Percentiles rank a stretch among this genome's conserved stretches.
phyloP scores from a whole-genome alignment of 176 grass and related monocot genomes.

The Musa schizocarpa region DNA sequence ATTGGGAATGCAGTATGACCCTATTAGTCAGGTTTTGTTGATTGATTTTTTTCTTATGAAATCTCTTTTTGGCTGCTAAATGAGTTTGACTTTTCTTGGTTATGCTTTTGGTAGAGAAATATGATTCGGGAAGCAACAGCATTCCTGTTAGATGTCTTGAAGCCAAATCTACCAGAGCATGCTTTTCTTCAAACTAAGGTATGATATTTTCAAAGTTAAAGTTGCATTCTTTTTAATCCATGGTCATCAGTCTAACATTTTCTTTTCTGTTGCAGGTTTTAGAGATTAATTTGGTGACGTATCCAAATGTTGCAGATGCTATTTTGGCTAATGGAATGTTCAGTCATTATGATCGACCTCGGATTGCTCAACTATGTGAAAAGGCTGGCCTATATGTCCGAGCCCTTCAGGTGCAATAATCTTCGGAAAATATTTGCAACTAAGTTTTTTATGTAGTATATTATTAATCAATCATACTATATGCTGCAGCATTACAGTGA shows the following conservation, averaged over 20 bases:
- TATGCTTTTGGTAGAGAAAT: constrained; percentile 46
- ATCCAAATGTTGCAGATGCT: constrained; percentile 95
- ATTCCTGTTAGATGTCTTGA: constrained; percentile 89
- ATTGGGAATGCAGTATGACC: too few species aligned
- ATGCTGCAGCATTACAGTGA: constrained; percentile 73
- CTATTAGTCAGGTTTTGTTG: background rate
- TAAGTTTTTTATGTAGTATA: background rate
- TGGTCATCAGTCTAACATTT: background rate
- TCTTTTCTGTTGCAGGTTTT: constrained; percentile 61
- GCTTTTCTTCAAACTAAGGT: constrained; percentile 97
- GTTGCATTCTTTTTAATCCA: constrained; percentile 11
- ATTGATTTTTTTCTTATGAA: constrained; percentile 13
- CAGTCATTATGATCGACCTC: constrained; percentile 89
- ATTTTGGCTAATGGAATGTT: constrained; percentile 97
- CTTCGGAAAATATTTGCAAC: constrained; percentile 11
- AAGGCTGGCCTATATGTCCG: constrained; percentile 83
- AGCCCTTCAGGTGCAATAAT: constrained; percentile 61
- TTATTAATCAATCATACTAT: constrained; percentile 14
- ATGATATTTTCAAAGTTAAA: constrained; percentile 12
- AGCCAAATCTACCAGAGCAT: constrained; percentile 84
- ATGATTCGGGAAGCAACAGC: constrained; percentile 91
- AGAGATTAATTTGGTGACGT: constrained; percentile 94
- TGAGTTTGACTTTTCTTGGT: background rate
- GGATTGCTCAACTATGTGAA: constrained; percentile 88
- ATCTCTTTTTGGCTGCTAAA: background rate